A percentile compares a stretch with the other conserved stretches of the same genome.
Evolutionary conservation across 1,139 yeast genomes (phyloP).

Genomic region (Candida tropicalis): DNA sequence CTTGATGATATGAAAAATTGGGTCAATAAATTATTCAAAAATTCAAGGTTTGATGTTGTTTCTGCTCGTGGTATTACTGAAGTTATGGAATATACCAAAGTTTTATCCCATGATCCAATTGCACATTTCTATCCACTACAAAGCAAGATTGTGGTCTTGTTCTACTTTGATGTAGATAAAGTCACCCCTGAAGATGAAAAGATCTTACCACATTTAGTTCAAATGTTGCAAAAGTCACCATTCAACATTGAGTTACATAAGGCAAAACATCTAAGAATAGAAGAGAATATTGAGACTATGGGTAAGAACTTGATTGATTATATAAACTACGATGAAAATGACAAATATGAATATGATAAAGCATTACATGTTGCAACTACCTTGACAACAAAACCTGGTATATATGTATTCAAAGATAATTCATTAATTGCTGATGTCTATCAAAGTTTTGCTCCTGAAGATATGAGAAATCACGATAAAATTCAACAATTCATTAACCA

Average conservation of each 20-base stretch:
- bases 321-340: slow-evolving; percentile 41
- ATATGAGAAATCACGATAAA: slow-evolving; percentile 51
- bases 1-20: slow-evolving; percentile 36
- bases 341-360: slow-evolving; percentile 37
- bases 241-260: slow-evolving; percentile 55
- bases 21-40: slow-evolving; percentile 35
- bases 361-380: slow-evolving; percentile 53
- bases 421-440: slow-evolving; percentile 53
- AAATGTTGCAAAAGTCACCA: slow-evolving; percentile 58
- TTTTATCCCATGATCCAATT: slow-evolving; percentile 35
- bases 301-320: slow-evolving; percentile 42
- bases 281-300: slow-evolving; percentile 42
- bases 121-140: slow-evolving; percentile 44
- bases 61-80: slow-evolving; percentile 40
- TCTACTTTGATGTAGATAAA: slow-evolving; percentile 53
- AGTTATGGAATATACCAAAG: slow-evolving; percentile 40
- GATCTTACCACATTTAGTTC: slow-evolving; percentile 59
- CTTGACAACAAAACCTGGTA: slow-evolving; percentile 60
- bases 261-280: slow-evolving; percentile 48
- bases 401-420: slow-evolving; percentile 60
- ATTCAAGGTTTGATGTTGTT: slow-evolving; percentile 42
- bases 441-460: slow-evolving; percentile 65
- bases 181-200: slow-evolving; percentile 61
- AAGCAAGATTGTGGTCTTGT: slow-evolving; percentile 52
- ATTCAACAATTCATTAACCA: slow-evolving; percentile 52